Percentiles rank a stretch among this genome's conserved stretches.
Evolutionary conservation across 2,329 filamentous ascomycete genomes (phyloP).

Genomic region (Colletotrichum sp.): DNA sequence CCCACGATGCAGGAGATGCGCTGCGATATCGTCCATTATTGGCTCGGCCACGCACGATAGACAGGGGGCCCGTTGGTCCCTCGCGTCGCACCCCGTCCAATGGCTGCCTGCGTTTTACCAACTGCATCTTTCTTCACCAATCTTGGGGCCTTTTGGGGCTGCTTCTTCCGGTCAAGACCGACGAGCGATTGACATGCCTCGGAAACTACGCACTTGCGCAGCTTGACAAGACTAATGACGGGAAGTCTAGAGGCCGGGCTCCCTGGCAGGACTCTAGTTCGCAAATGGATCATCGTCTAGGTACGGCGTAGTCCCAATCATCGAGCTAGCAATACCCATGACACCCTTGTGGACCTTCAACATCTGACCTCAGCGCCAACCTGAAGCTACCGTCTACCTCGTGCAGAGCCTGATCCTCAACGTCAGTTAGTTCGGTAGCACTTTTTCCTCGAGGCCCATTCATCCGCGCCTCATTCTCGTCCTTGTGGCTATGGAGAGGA

Average conservation of each 20-base stretch:
- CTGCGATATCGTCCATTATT: slow-evolving; percentile 10
- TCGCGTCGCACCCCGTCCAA: slow-evolving; percentile 9
- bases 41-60: slow-evolving; percentile 1
- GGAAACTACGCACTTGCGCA: not conserved
- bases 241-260: not conserved
- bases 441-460: not conserved
- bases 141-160: not conserved
- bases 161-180: slow-evolving; percentile 1
- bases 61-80: not conserved
- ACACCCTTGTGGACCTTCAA: not conserved
- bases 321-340: slow-evolving; percentile 2
- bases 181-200: not conserved
- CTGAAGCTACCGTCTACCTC: not conserved
- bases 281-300: slow-evolving; percentile 2
- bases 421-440: not conserved
- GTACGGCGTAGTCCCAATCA: not conserved
- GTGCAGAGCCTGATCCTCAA: not conserved
- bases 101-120: not conserved
- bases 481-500: not conserved
- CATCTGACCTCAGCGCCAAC: slow-evolving; percentile 16
- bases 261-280: not conserved
- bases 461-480: not conserved
- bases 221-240: not conserved
- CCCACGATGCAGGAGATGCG: slow-evolving; percentile 9
- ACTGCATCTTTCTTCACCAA: not conserved